Evolutionary conservation across 2,329 filamentous ascomycete genomes (phyloP), one percentile per base, ranked within the genome.

Genomic region (Blastomyces parvus): DNA sequence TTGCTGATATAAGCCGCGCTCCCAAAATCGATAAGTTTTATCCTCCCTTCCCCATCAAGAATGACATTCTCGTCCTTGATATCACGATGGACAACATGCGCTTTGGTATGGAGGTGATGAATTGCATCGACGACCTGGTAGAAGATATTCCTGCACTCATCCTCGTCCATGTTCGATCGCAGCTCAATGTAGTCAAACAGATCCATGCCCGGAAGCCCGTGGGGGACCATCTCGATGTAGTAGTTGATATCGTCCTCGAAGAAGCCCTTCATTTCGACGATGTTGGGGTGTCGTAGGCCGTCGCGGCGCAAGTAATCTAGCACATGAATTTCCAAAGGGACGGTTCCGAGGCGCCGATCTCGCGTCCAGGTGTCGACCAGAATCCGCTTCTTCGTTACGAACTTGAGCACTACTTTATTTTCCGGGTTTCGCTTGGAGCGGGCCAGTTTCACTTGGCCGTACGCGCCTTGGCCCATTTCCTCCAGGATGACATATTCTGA

Each of bases 61-160:
- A 99, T 89, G 38, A 99, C 90, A 70, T 99, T 99, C 78, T 99
- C 94, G 71, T 99, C 94, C 75, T 99, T 99, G 82, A 99, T 97
- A 72, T 99, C 94, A 44, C 94, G 88, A 76, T 99, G 94, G 13
- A 99, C 94, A 9, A 99, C 93, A 60, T 89, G 82, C 0, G 93
- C 93, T 74, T 89, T 93, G 62, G 86, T 91, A 73, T 99, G 94
- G 52, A 99, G 79, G 77, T 97, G 94, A 68, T 95, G 88, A 57
- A 99, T 83, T 7, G 94, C 94, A 71, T 87, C 84, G 11, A 90
- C 91, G 13, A 97, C 93, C 76, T 99, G 94, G 33, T 89, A 85
- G 74, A 99, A 99, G 65, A 99, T 99, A 77, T 90, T 96, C 61
- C 91, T 86, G 73, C 91, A 96, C 74, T 99, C 94, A 8, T 84